A percentile compares a stretch with the other conserved stretches of the same genome.
These are phyloP conservation scores for Bryopsis sp. DNA, from an alignment of 139 green algal genomes.

Conservation along the genomic window DNA sequence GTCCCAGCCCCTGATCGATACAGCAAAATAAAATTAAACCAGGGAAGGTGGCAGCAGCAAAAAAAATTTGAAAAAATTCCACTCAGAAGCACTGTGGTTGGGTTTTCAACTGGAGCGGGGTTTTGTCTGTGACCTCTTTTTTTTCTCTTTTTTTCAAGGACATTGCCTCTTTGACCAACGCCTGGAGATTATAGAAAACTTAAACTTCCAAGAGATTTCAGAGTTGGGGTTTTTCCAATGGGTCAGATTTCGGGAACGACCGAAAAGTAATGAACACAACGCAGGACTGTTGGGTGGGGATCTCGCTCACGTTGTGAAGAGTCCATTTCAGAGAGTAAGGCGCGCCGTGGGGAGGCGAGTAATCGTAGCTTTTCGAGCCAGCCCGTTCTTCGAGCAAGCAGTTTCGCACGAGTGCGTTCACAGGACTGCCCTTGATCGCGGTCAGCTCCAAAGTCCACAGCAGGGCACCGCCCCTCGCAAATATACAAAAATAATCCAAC, in stretches of 20 bases:
- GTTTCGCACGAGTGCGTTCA: slow-evolving; percentile 73
- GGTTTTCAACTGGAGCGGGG: too few relatives aligned
- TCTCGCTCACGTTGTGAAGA: slow-evolving; percentile 77
- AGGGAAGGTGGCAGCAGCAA: background rate
- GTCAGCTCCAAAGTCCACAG: slow-evolving; percentile 72
- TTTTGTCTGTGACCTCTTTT: too few relatives aligned
- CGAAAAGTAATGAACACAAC: too few relatives aligned
- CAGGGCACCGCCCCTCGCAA: slow-evolving; percentile 72
- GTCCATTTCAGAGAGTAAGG: slow-evolving; percentile 90
- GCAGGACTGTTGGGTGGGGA: too few relatives aligned
- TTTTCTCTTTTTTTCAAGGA: too few relatives aligned
- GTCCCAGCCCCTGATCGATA: slow-evolving; percentile 60
- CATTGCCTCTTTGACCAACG: too few relatives aligned
- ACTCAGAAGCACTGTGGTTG: too few relatives aligned
- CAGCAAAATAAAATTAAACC: background rate
- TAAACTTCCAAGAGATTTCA: too few relatives aligned
- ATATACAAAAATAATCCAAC: slow-evolving; percentile 82
- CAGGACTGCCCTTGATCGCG: slow-evolving; percentile 38
- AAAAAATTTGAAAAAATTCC: background rate
- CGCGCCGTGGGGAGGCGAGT: slow-evolving; percentile 50
- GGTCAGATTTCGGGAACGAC: background rate
- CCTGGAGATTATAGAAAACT: too few relatives aligned
- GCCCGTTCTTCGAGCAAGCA: slow-evolving; percentile 90
- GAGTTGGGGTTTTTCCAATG: too few relatives aligned
- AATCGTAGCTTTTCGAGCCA: slow-evolving; percentile 66